These are phyloP conservation scores for Paratinospora sagittata DNA, from an alignment of 164 flowering plant genomes.

Conservation along the genomic window DNA sequence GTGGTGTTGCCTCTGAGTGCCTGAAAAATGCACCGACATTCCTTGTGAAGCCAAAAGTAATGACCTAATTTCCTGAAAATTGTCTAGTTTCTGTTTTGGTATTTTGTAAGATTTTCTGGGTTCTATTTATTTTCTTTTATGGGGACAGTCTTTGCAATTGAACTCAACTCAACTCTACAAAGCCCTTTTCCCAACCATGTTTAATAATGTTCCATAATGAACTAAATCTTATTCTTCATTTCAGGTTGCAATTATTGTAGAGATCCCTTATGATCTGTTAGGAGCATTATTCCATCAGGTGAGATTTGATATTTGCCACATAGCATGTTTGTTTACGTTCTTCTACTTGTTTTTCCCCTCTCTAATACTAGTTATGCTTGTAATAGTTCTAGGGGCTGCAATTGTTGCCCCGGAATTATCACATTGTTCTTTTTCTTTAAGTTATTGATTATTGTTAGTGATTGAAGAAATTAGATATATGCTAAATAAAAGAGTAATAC, in stretches of 20 bases:
- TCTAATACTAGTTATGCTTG: not conserved
- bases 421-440: not conserved
- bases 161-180: no score
- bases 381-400: not conserved
- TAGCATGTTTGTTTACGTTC: not conserved
- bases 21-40: conserved; percentile 72
- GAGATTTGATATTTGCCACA: conserved; percentile 2
- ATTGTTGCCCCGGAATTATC: not conserved
- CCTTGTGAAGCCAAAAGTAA: conserved; percentile 81
- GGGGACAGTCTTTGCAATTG: not conserved
- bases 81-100: no score
- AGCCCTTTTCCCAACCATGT: not conserved
- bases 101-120: no score
- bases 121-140: not conserved
- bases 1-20: conserved; percentile 90
- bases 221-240: conserved; percentile 10
- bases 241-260: conserved; percentile 66
- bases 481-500: no score
- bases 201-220: not conserved
- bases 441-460: not conserved
- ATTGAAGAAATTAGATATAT: no score
- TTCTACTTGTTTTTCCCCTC: no score
- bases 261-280: conserved; percentile 73
- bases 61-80: not conserved
- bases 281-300: conserved; percentile 91